phyloP scores from a whole-genome alignment of 1,284 basidiomycete species.

The Austroboletus novae-zelandiae region DNA sequence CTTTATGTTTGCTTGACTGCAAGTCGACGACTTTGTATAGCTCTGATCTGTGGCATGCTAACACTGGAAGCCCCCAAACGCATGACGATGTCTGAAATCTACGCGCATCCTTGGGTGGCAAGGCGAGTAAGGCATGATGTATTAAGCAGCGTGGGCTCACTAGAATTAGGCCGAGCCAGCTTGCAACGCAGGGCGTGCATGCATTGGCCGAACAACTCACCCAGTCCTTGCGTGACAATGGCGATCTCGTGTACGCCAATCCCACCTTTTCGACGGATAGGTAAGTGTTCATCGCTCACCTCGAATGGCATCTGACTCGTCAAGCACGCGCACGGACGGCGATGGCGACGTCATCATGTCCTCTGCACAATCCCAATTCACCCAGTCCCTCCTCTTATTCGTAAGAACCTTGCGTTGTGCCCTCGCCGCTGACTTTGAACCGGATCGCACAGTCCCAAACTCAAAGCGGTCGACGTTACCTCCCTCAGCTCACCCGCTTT shows the following conservation, averaged over 20 bases:
- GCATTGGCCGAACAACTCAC: conserved; percentile 69
- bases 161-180: conserved; percentile 63
- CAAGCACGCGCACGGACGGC: conserved; percentile 34
- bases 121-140: conserved; percentile 43
- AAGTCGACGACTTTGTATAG: conserved; percentile 36
- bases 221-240: conserved; percentile 58
- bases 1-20: neutral
- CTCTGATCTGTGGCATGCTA: conserved; percentile 72
- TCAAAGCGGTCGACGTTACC: conserved; percentile 64
- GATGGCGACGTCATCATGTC: conserved; percentile 62
- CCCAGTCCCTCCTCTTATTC: conserved; percentile 59
- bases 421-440: neutral
- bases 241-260: conserved; percentile 68
- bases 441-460: conserved; percentile 63
- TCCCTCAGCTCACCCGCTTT: conserved; percentile 73
- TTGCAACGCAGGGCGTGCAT: conserved; percentile 52
- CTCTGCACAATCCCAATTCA: conserved; percentile 54
- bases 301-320: neutral
- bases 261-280: conserved; percentile 41
- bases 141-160: neutral
- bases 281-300: conserved; percentile 10
- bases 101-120: conserved; percentile 77
- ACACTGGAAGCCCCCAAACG: conserved; percentile 71
- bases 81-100: conserved; percentile 69
- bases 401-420: conserved; percentile 36